These are phyloP conservation scores for Pseudogymnoascus sp. DNA, from an alignment of 2,329 filamentous ascomycete species.

Conservation along the genomic window DNA sequence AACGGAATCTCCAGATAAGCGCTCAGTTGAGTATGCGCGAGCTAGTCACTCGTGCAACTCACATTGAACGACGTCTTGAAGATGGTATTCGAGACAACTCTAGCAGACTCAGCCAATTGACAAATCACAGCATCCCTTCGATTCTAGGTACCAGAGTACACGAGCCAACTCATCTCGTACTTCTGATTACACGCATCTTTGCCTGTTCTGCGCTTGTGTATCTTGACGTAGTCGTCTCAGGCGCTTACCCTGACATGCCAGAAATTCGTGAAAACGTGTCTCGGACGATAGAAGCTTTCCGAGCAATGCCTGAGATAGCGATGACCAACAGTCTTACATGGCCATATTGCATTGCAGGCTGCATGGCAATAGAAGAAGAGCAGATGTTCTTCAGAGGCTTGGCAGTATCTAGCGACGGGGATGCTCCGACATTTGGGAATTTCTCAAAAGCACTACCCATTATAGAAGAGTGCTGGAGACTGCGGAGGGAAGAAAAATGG, in stretches of 20 bases:
- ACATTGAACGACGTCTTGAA: constrained; percentile 17
- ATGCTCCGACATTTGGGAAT: constrained; percentile 9
- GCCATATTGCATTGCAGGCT: constrained; percentile 18
- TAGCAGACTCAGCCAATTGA: neutral
- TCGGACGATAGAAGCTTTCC: constrained; percentile 11
- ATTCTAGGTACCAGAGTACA: neutral
- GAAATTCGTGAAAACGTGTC: constrained; percentile 12
- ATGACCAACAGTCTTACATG: constrained; percentile 15
- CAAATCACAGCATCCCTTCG: neutral
- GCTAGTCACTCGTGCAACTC: constrained; percentile 32
- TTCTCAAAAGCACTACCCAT: constrained; percentile 10
- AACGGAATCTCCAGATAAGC: constrained; percentile 36
- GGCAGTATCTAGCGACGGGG: neutral
- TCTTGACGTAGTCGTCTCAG: constrained; percentile 15
- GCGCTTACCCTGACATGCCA: constrained; percentile 11
- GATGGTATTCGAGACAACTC: constrained; percentile 8
- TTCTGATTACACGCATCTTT: constrained; percentile 14
- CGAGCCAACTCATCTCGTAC: constrained; percentile 4
- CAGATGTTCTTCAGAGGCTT: constrained; percentile 17
- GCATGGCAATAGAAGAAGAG: constrained; percentile 14
- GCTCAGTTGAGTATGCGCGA: constrained; percentile 36
- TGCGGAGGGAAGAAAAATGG: neutral
- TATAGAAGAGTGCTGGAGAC: constrained; percentile 14
- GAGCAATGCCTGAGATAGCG: constrained; percentile 11
- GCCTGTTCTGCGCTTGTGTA: constrained; percentile 14